These are phyloP conservation scores for Helminthosporium solani DNA, from an alignment of 2,329 filamentous ascomycete species.

Conservation along the genomic window DNA sequence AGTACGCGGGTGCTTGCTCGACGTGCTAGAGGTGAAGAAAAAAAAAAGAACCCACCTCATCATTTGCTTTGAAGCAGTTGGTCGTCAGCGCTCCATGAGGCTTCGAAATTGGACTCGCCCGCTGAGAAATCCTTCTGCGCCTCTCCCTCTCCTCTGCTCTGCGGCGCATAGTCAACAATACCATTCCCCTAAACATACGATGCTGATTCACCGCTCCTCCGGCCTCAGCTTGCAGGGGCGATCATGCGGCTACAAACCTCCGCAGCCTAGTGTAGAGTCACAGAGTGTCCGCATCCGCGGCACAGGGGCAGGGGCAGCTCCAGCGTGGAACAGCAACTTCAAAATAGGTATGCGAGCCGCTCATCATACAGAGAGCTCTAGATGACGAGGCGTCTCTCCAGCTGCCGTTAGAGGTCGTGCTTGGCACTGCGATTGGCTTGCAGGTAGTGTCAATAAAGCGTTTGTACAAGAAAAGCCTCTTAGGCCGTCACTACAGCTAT, in stretches of 20 bases:
- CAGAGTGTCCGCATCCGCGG: not conserved
- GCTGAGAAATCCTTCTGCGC: not conserved
- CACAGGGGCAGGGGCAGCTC: no score
- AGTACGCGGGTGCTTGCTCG: no score
- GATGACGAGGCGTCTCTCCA: not conserved
- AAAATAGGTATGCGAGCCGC: not conserved
- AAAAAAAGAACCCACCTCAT: not conserved
- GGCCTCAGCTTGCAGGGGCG: constrained; percentile 6
- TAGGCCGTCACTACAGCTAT: no score
- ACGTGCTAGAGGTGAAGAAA: no score
- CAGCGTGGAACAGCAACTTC: not conserved
- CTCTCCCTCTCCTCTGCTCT: no score
- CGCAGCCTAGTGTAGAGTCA: constrained; percentile 2
- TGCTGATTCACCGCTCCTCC: constrained; percentile 8
- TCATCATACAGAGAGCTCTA: not conserved
- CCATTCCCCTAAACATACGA: not conserved
- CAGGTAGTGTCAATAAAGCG: no score
- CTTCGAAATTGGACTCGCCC: not conserved
- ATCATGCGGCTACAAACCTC: constrained; percentile 3
- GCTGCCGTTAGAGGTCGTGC: not conserved
- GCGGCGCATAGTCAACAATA: not conserved
- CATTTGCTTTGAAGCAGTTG: not conserved
- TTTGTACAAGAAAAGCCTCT: no score
- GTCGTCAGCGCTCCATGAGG: not conserved
- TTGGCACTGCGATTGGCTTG: not conserved